Evolutionary conservation across 768 basidiomycete genomes (phyloP), one percentile per base, ranked within the genome.

Genomic region (Porphyrellus cyaneotinctus): DNA sequence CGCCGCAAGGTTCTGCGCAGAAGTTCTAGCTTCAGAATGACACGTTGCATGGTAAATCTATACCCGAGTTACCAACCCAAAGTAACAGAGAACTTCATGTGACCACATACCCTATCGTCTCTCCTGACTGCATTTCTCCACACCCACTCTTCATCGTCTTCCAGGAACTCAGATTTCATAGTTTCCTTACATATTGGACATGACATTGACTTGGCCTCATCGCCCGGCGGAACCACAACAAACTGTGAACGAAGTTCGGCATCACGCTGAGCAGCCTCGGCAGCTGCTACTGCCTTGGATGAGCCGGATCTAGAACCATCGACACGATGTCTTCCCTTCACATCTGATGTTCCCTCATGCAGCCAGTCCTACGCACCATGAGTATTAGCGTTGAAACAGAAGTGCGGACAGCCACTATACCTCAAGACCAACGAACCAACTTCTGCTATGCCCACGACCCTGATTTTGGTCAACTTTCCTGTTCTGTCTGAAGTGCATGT

Each of bases 61-160:
- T 3, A 20, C 43, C 18, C 47, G 49, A 13, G 47, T 58, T n/a
- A 57, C 20, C 33, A 47, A 46, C 45, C 23, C 17, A 37, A 33
- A 17, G 52, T 2, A 26, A 15, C 12, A 6, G 23, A 32, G 20
- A 48, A 26, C 18, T 28, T 43, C 26, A 37, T 23, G n/a, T 28
- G 17, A 46, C 20, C 45, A 72, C 85, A 49, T 67, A 93, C 93
- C 75, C 81, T 81, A 52, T 88, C 88, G 58, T 95, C 91, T 55
- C 86, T 85, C 69, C 78, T 82, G 18, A 91, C 77, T 0, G 95
- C 92, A 64, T 99, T 95, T 66, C 80, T 83, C 93, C 93, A 99
- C 13, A 97, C 88, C 95, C 95, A 98, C 55, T 97, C 95, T 73
- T 97, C 95, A 55, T 95, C 93, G 43, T 97, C 95, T 66, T 97